phyloP scores from a whole-genome alignment of 2,329 filamentous ascomycete genomes.

The Phoma sp. region DNA sequence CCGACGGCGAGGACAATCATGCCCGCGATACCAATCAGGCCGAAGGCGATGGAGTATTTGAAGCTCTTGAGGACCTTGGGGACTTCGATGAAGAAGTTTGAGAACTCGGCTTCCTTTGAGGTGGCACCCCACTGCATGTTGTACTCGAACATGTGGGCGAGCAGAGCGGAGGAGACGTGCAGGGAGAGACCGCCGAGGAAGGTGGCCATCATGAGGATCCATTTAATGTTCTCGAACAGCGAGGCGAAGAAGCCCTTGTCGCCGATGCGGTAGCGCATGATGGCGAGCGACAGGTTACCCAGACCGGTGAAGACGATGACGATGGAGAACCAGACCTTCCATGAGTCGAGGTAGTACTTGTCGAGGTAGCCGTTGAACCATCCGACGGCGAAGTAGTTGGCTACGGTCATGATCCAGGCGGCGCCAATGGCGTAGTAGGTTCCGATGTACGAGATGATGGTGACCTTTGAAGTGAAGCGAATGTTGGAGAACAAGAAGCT shows the following conservation, averaged over 20 bases:
- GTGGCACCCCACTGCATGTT: slow-evolving; percentile 86
- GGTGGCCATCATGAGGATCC: slow-evolving; percentile 71
- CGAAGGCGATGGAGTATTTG: slow-evolving; percentile 73
- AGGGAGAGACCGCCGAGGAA: slow-evolving; percentile 82
- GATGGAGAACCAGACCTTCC: slow-evolving; percentile 60
- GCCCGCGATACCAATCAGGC: slow-evolving; percentile 62
- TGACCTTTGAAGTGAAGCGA: slow-evolving; percentile 69
- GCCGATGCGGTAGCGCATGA: slow-evolving; percentile 66
- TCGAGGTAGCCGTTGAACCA: slow-evolving; percentile 77
- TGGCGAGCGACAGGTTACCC: slow-evolving; percentile 64
- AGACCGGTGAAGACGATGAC: slow-evolving; percentile 68
- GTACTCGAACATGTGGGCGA: slow-evolving; percentile 83
- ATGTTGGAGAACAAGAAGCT: slow-evolving; percentile 66
- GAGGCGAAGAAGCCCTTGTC: slow-evolving; percentile 59
- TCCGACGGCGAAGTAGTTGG: slow-evolving; percentile 73
- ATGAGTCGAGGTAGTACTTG: slow-evolving; percentile 78
- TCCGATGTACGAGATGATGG: slow-evolving; percentile 71
- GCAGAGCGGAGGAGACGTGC: slow-evolving; percentile 78
- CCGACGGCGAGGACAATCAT: slow-evolving; percentile 71
- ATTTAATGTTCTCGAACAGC: slow-evolving; percentile 65
- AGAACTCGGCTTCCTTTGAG: slow-evolving; percentile 79
- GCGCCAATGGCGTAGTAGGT: slow-evolving; percentile 74
- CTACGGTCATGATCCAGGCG: slow-evolving; percentile 67
- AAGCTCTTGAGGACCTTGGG: slow-evolving; percentile 80
- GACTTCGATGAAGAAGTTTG: slow-evolving; percentile 84